Conservation (phyloP, 2,329 filamentous ascomycete species). For the Aspergillus glaucus region DNA sequence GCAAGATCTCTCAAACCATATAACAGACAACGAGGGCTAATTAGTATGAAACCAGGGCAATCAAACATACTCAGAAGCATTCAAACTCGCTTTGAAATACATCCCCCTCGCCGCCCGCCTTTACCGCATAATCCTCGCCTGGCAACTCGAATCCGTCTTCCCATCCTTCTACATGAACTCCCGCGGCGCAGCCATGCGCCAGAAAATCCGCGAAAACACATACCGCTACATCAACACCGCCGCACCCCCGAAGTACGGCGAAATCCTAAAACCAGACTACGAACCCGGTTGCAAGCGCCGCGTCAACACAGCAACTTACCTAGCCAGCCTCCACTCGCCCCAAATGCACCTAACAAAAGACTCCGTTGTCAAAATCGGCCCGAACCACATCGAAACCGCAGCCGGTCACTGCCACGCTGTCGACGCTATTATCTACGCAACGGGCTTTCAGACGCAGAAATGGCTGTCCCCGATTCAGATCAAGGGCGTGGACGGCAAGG, state of each 20-base stretch:
- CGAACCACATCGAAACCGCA: constrained; percentile 5
- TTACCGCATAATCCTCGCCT: constrained; percentile 2
- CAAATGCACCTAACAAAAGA: constrained; percentile 5
- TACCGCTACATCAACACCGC: constrained; percentile 1
- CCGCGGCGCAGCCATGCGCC: neutral
- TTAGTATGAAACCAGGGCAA: constrained; percentile 1
- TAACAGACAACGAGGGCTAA: no score
- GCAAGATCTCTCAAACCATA: neutral
- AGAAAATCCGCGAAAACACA: constrained; percentile 1
- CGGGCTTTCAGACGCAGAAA: constrained; percentile 29
- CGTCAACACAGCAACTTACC: constrained; percentile 6
- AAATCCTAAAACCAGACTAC: constrained; percentile 7
- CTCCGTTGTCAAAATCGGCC: constrained; percentile 7
- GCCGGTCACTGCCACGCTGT: constrained; percentile 3
- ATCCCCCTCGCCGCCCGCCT: constrained; percentile 2
- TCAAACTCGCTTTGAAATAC: constrained; percentile 2
- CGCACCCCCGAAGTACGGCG: constrained; percentile 5
- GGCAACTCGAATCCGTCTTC: constrained; percentile 2
- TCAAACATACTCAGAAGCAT: constrained; percentile 3
- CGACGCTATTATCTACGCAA: constrained; percentile 28
- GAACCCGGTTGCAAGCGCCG: constrained; percentile 8
- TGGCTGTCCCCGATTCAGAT: constrained; percentile 30
- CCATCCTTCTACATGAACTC: constrained; percentile 4
- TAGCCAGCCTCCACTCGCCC: constrained; percentile 4
- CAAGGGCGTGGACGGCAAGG: constrained; percentile 14